phyloP scores from a whole-genome alignment of 768 basidiomycete genomes.

The Neoboletus brunneissimus region DNA sequence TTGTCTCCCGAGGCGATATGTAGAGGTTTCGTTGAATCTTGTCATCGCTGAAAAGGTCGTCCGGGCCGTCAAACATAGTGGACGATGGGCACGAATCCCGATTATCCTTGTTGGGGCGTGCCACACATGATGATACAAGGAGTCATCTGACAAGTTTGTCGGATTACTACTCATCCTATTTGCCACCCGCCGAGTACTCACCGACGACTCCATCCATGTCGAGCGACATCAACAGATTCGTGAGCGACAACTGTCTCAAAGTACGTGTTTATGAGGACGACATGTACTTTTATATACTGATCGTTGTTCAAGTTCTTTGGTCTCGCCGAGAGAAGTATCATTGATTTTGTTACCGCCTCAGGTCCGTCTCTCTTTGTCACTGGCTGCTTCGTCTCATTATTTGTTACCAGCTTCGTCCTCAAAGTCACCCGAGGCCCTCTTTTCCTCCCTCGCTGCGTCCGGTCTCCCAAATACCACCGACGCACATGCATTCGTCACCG shows the following conservation, averaged over 20 bases:
- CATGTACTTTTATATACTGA: background rate
- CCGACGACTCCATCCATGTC: constrained; percentile 48
- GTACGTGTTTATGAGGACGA: constrained; percentile 38
- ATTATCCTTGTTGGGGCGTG: background rate
- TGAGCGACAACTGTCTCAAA: constrained; percentile 73
- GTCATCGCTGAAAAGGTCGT: background rate
- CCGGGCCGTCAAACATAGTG: constrained; percentile 9
- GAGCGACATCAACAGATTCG: constrained; percentile 63
- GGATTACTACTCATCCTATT: background rate
- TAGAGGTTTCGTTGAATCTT: background rate
- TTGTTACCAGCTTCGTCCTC: constrained; percentile 60
- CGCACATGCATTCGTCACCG: constrained; percentile 73
- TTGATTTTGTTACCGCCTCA: constrained; percentile 85
- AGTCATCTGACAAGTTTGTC: background rate
- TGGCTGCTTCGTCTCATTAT: background rate
- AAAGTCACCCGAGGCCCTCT: constrained; percentile 77
- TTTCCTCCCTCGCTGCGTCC: constrained; percentile 65
- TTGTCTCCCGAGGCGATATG: constrained; percentile 10
- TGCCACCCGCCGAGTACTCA: background rate
- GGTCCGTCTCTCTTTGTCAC: constrained; percentile 43
- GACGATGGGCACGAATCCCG: background rate
- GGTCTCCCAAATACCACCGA: constrained; percentile 82
- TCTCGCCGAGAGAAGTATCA: constrained; percentile 76
- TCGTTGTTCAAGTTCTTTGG: constrained; percentile 65
- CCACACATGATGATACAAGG: background rate